A percentile compares a stretch with the other conserved stretches of the same genome.
Conservation (phyloP, 2,329 filamentous ascomycete genomes). For the Talaromyces sp. region DNA sequence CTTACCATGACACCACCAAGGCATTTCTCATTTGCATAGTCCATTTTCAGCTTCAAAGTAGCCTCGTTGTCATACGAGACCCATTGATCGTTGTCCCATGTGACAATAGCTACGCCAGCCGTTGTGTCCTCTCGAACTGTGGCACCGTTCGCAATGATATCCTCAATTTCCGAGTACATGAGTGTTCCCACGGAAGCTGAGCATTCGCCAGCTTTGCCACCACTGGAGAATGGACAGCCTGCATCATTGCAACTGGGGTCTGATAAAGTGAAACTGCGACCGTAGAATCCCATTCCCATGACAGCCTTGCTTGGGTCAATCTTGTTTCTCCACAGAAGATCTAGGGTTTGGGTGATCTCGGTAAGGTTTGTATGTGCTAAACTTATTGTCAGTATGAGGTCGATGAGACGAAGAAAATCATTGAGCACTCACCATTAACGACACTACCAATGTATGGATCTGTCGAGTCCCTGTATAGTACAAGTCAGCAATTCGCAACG, state of each 20-base stretch:
- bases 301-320: constrained; percentile 30
- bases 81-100: neutral
- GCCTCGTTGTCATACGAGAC: neutral
- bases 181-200: neutral
- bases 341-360: constrained; percentile 31
- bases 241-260: neutral
- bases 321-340: constrained; percentile 32
- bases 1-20: neutral
- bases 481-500: neutral
- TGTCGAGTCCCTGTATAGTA: neutral
- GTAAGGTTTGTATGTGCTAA: constrained; percentile 36
- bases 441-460: neutral
- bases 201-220: neutral
- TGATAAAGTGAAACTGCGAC: constrained; percentile 2
- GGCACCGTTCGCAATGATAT: neutral
- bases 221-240: neutral
- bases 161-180: neutral
- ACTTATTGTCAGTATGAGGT: neutral
- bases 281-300: constrained; percentile 34
- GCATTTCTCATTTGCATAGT: neutral
- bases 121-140: neutral
- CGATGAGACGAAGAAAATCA: neutral
- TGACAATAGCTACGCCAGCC: neutral
- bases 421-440: neutral
- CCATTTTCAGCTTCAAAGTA: neutral